phyloP scores from a whole-genome alignment of 768 basidiomycete genomes.

The Suillus lakei region DNA sequence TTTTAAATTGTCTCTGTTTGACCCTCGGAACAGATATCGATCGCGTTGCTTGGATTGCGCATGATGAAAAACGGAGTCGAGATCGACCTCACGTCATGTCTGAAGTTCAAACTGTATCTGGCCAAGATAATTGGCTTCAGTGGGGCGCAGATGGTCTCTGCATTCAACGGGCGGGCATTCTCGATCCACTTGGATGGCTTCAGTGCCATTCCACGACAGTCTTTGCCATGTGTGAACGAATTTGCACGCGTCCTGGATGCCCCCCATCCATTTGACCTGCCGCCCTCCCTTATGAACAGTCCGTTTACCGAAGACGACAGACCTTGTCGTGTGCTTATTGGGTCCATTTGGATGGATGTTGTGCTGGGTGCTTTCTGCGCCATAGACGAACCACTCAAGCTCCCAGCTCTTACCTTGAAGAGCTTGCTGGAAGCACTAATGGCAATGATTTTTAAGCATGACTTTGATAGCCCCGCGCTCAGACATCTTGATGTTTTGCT shows the following conservation, averaged over 20 bases:
- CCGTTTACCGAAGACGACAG: conserved; percentile 45
- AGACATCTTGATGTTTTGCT: conserved; percentile 57
- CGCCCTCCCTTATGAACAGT: conserved; percentile 51
- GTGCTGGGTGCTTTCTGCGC: conserved; percentile 55
- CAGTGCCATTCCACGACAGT: conserved; percentile 42
- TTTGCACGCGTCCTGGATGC: conserved; percentile 66
- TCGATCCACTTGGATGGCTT: conserved; percentile 59
- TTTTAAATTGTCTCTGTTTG: background rate
- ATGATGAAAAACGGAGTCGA: conserved; percentile 69
- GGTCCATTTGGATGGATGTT: conserved; percentile 67
- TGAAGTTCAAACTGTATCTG: conserved; percentile 61
- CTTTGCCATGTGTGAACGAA: conserved; percentile 62
- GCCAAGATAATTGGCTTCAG: conserved; percentile 60
- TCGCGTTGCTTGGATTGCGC: conserved; percentile 61
- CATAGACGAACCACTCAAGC: conserved; percentile 44
- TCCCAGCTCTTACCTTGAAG: conserved; percentile 64
- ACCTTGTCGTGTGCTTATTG: conserved; percentile 53
- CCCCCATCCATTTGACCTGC: conserved; percentile 49
- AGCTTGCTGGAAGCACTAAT: conserved; percentile 65
- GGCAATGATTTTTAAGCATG: conserved; percentile 74
- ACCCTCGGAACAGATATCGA: conserved; percentile 47
- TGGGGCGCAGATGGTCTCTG: conserved; percentile 50
- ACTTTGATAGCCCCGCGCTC: conserved; percentile 61
- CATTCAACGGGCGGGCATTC: conserved; percentile 52
- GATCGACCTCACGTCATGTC: conserved; percentile 53